Percentiles rank a stretch among this genome's conserved stretches.
phyloP scores from a whole-genome alignment of 441 rosid genomes.

The Syzygium malaccense region DNA sequence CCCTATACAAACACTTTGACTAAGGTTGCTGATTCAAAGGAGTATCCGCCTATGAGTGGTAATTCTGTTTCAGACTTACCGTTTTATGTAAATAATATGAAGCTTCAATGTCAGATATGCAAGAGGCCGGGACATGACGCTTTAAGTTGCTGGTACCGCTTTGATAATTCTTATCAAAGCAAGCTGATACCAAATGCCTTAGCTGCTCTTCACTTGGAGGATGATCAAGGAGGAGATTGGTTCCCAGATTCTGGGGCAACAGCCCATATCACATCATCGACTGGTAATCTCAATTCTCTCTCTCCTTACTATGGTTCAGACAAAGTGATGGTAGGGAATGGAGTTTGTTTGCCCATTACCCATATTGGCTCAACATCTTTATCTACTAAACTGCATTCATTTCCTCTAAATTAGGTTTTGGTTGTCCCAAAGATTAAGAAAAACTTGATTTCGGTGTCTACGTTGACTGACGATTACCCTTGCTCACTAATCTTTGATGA shows the following conservation, averaged over 20 bases:
- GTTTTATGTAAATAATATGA: background rate
- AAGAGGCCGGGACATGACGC: background rate
- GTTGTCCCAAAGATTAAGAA: background rate
- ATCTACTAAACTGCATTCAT: background rate
- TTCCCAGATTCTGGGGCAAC: background rate
- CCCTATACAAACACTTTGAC: background rate
- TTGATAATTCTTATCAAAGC: background rate
- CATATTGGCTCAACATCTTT: background rate
- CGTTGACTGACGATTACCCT: background rate
- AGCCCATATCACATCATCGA: background rate
- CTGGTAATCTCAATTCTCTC: background rate
- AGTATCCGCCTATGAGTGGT: background rate
- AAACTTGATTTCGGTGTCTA: background rate
- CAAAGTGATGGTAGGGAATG: background rate
- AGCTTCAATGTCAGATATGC: background rate
- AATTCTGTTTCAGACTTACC: accelerated
- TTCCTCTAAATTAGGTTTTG: background rate
- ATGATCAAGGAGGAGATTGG: background rate
- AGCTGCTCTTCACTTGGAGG: background rate
- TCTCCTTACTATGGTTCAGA: background rate
- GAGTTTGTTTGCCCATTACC: background rate
- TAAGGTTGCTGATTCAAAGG: background rate
- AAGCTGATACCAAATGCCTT: background rate
- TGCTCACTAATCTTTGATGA: background rate
- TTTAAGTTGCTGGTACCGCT: background rate